These are phyloP conservation scores for Ophiostoma novo-ulmi DNA, from an alignment of 2,329 filamentous ascomycete species.

Conservation along the genomic window DNA sequence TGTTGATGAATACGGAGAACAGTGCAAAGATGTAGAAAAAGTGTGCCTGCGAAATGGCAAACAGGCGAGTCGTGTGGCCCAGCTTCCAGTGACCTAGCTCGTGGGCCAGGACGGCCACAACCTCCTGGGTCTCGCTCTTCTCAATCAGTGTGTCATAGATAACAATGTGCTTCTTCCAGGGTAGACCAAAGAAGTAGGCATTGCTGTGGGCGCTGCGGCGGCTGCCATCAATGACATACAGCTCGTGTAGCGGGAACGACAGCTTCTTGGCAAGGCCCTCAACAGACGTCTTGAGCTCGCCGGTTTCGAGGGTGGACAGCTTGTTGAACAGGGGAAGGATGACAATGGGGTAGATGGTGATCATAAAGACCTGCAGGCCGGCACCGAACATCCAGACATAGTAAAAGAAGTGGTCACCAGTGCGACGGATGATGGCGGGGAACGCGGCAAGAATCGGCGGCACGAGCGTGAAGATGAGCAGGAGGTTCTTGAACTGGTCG, in stretches of 20 bases:
- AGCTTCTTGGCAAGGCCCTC: slow-evolving; percentile 77
- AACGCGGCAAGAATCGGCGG: slow-evolving; percentile 88
- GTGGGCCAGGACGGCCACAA: slow-evolving; percentile 90
- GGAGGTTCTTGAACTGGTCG: slow-evolving; percentile 87
- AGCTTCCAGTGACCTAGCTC: slow-evolving; percentile 97
- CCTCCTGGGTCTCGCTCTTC: slow-evolving; percentile 86
- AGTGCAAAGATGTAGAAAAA: slow-evolving; percentile 95
- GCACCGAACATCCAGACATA: slow-evolving; percentile 94
- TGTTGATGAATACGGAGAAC: slow-evolving; percentile 97
- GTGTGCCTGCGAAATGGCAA: slow-evolving; percentile 84
- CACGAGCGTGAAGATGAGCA: slow-evolving; percentile 72
- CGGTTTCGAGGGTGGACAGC: slow-evolving; percentile 83
- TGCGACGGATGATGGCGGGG: slow-evolving; percentile 88
- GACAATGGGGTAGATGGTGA: slow-evolving; percentile 90
- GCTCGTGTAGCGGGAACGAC: slow-evolving; percentile 84
- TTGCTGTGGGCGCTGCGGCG: slow-evolving; percentile 86
- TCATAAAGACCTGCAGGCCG: slow-evolving; percentile 84
- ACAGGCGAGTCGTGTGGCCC: slow-evolving; percentile 87
- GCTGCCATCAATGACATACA: slow-evolving; percentile 91
- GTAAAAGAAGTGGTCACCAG: slow-evolving; percentile 92
- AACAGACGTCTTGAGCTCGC: slow-evolving; percentile 79
- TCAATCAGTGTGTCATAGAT: slow-evolving; percentile 97
- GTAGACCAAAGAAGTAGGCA: slow-evolving; percentile 89
- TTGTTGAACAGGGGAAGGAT: slow-evolving; percentile 98
- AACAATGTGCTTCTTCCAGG: slow-evolving; percentile 99